Evolutionary conservation across 2,329 filamentous ascomycete species (phyloP), one percentile per base, ranked within the genome.

Genomic region (Alternaria gaisen): DNA sequence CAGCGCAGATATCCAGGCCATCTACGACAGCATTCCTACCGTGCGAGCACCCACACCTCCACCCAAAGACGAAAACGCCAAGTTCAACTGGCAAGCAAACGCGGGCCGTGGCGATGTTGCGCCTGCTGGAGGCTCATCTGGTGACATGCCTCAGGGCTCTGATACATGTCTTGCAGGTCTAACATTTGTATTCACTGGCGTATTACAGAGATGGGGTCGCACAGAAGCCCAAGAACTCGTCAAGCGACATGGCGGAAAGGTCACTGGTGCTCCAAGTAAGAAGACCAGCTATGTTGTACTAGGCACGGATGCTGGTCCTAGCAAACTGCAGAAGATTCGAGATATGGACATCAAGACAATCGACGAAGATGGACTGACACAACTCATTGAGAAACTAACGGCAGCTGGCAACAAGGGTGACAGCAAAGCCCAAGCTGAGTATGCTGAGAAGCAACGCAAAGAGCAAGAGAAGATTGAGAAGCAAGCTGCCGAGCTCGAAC

Each of bases 231-330:
- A 94, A 67, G 89, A 87, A 43, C 83, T 99, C 18, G 92, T 98
- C 58, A 99, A 99, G 78, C 88, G 90, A 64, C 96, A 97, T 77
- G 96, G 95, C 42, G 95, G 95, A 54, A 98, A 97, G 80, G 89
- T 97, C 24, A 97, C 91, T 10, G 84, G 83, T 10, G 90, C 88
- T 5, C 95, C 96, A 20, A 98, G 94, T 75, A 91, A 90, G 73
- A 98, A 97, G 80, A 99, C 96, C 0, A 95, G 87, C 72, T 99
- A 93, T 74, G 93, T 99, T 46, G 92, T 99, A 16, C 85, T 99
- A 3, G 95, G 95, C 43, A 86, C 86, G 26, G 95, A 98, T 77
- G 95, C 96, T 24, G 95, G 95, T 0, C 95, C 95, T 1, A 96
- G 91, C 79, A 99, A 99, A 77, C 84, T 99, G 41, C 84, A 90